Percentiles rank a stretch among this genome's conserved stretches.
Evolutionary conservation across 2,329 filamentous ascomycete species (phyloP).

Genomic region (Chrysoporthe cubensis): DNA sequence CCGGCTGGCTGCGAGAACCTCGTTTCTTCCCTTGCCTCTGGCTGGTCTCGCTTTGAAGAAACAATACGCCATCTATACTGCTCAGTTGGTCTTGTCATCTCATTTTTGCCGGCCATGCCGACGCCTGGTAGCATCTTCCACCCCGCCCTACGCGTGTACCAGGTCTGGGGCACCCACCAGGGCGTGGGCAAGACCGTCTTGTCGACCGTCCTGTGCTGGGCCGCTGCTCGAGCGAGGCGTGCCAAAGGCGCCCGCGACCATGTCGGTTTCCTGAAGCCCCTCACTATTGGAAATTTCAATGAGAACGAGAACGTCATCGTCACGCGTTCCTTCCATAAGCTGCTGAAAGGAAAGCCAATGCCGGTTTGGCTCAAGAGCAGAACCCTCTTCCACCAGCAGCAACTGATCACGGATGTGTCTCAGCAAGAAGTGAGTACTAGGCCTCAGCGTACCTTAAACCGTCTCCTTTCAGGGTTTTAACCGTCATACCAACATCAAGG

Average conservation of each 20-base stretch:
- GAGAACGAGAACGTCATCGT: constrained; percentile 61
- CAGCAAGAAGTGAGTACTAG: neutral
- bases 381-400: constrained; percentile 72
- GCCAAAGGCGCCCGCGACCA: constrained; percentile 41
- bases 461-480: neutral
- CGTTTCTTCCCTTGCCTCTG: neutral
- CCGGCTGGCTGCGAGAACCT: too few species aligned
- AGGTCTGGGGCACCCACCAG: constrained; percentile 84
- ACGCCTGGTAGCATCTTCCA: constrained; percentile 66
- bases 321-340: neutral
- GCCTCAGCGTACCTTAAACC: constrained; percentile 28
- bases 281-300: constrained; percentile 72
- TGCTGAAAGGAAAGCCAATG: neutral
- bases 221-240: constrained; percentile 46
- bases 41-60: too few species aligned
- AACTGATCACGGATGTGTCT: constrained; percentile 12
- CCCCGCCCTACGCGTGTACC: constrained; percentile 69
- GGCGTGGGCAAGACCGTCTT: constrained; percentile 85
- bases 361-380: constrained; percentile 52
- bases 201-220: constrained; percentile 71
- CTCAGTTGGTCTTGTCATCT: neutral
- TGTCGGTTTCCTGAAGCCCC: constrained; percentile 75
- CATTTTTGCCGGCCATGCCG: constrained; percentile 38
- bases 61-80: neutral
- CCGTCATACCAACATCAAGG: neutral